Evolutionary conservation across 108 stramenopile genomes (phyloP).

Genomic region (Nitzschia sp.): DNA sequence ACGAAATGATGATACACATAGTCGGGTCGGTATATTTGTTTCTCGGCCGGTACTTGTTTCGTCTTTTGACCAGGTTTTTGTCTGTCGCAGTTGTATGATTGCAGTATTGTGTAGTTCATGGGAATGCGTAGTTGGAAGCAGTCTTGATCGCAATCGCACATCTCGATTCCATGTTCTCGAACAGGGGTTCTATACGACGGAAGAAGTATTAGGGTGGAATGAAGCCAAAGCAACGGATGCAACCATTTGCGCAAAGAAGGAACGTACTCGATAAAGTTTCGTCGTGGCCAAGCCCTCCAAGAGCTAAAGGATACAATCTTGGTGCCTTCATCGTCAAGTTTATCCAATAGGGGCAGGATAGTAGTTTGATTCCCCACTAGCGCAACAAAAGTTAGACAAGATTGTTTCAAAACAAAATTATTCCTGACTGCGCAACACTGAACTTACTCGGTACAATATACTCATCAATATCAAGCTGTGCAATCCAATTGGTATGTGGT

Average conservation of each 20-base stretch:
- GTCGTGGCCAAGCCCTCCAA: conserved; percentile 62
- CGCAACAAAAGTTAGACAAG: neutral
- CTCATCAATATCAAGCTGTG: conserved; percentile 82
- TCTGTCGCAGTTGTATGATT: conserved; percentile 87
- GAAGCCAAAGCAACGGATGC: neutral
- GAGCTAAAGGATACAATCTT: conserved; percentile 55
- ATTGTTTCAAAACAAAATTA: neutral
- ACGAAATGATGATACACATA: conserved; percentile 81
- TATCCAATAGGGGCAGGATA: conserved; percentile 39
- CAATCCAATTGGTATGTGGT: conserved; percentile 79
- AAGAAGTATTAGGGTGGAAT: neutral
- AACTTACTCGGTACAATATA: conserved; percentile 66
- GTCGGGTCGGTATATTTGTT: conserved; percentile 55
- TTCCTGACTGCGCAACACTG: neutral
- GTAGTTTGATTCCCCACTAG: conserved; percentile 35
- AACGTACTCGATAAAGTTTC: conserved; percentile 40
- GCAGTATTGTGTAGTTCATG: conserved; percentile 61
- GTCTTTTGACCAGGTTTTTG: conserved; percentile 67
- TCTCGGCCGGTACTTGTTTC: conserved; percentile 51
- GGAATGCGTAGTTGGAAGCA: conserved; percentile 62
- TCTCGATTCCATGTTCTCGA: conserved; percentile 16
- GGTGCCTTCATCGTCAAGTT: conserved; percentile 41
- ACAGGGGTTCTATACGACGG: conserved; percentile 3
- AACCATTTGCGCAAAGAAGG: neutral
- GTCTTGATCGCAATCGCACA: conserved; percentile 28